Conservation (phyloP, 1,284 basidiomycete genomes). For the Malassezia cuniculi region DNA sequence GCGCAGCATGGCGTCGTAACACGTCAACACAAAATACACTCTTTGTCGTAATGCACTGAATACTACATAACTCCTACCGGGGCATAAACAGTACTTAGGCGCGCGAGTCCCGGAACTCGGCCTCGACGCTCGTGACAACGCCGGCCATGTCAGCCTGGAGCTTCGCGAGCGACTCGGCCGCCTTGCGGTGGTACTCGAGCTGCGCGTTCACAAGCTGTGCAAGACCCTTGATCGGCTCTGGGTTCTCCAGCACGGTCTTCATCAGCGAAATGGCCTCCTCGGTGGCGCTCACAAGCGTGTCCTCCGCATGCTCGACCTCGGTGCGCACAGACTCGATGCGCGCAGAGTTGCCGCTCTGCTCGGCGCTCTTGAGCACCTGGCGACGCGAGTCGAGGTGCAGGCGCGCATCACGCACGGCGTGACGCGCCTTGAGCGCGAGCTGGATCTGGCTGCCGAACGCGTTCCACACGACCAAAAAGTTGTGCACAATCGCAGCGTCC, state of each 20-base stretch:
- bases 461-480: slow-evolving; percentile 75
- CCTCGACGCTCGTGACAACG: slow-evolving; percentile 73
- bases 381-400: slow-evolving; percentile 42
- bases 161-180: slow-evolving; percentile 55
- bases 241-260: slow-evolving; percentile 95
- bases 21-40: too few relatives aligned
- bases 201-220: slow-evolving; percentile 82
- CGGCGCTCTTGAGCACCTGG: slow-evolving; percentile 33
- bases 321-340: slow-evolving; percentile 28
- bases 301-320: slow-evolving; percentile 44
- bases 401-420: slow-evolving; percentile 36
- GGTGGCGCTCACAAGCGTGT: slow-evolving; percentile 74
- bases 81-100: slow-evolving; percentile 10
- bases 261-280: slow-evolving; percentile 94
- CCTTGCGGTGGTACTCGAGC: slow-evolving; percentile 68
- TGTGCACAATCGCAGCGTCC: slow-evolving; percentile 60
- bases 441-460: slow-evolving; percentile 40
- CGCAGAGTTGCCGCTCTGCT: slow-evolving; percentile 17
- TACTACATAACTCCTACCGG: neutral
- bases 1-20: too few relatives aligned
- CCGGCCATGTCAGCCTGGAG: slow-evolving; percentile 83
- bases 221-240: slow-evolving; percentile 85
- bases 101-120: slow-evolving; percentile 59
- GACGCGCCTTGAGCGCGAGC: slow-evolving; percentile 39
- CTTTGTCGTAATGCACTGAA: too few relatives aligned